Conservation (phyloP, 164 flowering plant species). For the Stephania japonica region DNA sequence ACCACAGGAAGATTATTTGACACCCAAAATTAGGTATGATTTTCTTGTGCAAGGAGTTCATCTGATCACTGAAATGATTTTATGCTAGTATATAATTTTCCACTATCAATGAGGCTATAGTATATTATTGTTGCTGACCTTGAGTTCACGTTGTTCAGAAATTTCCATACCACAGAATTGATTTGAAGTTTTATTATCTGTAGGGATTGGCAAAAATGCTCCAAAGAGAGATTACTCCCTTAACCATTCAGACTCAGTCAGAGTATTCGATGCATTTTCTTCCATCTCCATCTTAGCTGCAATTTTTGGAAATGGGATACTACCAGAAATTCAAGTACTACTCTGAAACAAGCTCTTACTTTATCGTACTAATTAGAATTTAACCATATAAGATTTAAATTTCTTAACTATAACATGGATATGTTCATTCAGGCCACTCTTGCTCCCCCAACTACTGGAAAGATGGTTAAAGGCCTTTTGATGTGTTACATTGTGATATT, state of each 20-base stretch:
- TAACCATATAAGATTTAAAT: background rate
- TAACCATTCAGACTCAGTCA: conserved; percentile 37
- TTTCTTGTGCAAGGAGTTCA: background rate
- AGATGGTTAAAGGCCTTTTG: conserved; percentile 83
- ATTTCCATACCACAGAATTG: background rate
- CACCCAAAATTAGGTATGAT: too few species aligned
- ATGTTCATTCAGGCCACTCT: conserved; percentile 72
- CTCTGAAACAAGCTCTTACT: background rate
- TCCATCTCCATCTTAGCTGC: conserved; percentile 91
- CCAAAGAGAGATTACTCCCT: conserved; percentile 74
- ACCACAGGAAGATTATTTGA: too few species aligned
- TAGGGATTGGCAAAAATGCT: conserved; percentile 61
- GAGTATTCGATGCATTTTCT: conserved; percentile 68
- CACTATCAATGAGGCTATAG: background rate
- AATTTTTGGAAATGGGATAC: conserved; percentile 86
- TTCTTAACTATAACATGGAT: background rate
- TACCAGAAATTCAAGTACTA: conserved; percentile 90
- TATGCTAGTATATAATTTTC: too few species aligned
- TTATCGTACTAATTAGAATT: background rate
- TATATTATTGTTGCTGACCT: background rate
- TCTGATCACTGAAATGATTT: background rate
- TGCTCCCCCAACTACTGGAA: conserved; percentile 95
- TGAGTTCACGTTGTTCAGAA: too few species aligned
- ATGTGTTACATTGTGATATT: conserved; percentile 84
- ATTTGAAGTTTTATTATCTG: background rate